These are phyloP conservation scores for Phlegmacium glaucopus DNA, from an alignment of 768 basidiomycete species.

Conservation along the genomic window DNA sequence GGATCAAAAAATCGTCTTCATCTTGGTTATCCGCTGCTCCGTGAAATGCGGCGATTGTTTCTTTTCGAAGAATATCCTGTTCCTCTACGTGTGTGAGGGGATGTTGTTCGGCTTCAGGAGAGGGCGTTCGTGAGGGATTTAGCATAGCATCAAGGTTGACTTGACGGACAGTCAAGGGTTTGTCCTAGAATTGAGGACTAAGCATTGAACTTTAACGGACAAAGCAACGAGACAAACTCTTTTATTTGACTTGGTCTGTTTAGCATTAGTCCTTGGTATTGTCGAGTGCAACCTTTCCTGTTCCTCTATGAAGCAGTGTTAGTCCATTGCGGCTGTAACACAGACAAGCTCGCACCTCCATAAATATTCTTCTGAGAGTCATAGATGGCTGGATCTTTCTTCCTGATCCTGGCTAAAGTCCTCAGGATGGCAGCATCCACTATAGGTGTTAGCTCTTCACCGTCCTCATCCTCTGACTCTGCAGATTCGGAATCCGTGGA, in stretches of 20 bases:
- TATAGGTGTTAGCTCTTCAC: constrained; percentile 89
- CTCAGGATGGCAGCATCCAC: constrained; percentile 93
- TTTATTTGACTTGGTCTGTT: constrained; percentile 36
- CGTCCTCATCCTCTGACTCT: constrained; percentile 91
- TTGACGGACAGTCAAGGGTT: constrained; percentile 74
- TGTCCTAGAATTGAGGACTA: constrained; percentile 39
- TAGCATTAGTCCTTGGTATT: constrained; percentile 20
- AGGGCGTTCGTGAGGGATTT: constrained; percentile 52
- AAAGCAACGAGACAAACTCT: constrained; percentile 39
- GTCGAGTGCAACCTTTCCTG: constrained; percentile 39
- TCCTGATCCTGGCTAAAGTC: constrained; percentile 81
- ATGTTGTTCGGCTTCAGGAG: constrained; percentile 40
- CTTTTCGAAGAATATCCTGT: constrained; percentile 67
- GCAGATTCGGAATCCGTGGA: constrained; percentile 67
- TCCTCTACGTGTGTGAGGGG: constrained; percentile 74
- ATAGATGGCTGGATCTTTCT: constrained; percentile 85
- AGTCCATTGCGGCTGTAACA: neutral
- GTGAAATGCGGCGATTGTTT: constrained; percentile 86
- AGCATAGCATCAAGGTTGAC: constrained; percentile 65
- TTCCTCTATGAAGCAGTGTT: constrained; percentile 51
- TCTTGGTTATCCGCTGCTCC: constrained; percentile 38
- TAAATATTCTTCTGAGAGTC: constrained; percentile 67
- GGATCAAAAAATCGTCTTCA: constrained; percentile 67
- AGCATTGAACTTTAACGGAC: too few relatives aligned
- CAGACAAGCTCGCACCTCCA: constrained; percentile 48